Conservation (phyloP, 2,329 filamentous ascomycete species). For the Emergomyces pasteurianus region DNA sequence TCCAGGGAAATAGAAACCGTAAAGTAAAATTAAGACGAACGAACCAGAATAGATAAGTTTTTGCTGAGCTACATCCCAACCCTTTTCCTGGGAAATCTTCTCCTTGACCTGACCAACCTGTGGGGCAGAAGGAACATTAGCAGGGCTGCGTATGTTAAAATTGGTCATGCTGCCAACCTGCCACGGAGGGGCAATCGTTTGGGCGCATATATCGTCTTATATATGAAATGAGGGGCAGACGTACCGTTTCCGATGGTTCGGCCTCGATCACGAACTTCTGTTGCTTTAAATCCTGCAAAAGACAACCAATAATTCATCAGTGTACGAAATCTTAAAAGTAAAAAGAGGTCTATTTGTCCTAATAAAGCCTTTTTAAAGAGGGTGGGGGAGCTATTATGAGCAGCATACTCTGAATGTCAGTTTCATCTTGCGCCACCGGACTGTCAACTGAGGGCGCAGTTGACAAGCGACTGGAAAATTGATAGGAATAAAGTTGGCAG, state of each 20-base stretch:
- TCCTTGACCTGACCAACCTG: conserved; percentile 85
- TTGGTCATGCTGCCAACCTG: neutral
- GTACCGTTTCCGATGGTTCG: conserved; percentile 82
- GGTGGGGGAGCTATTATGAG: neutral
- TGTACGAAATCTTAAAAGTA: neutral
- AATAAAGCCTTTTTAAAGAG: neutral
- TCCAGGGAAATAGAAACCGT: neutral
- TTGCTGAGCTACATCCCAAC: conserved; percentile 80
- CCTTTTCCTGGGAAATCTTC: conserved; percentile 84
- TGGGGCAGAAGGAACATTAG: neutral
- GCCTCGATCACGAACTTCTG: conserved; percentile 96
- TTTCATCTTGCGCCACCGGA: conserved; percentile 10
- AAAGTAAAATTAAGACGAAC: conserved; percentile 17
- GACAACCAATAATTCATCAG: neutral
- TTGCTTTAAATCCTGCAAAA: conserved; percentile 80
- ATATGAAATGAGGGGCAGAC: conserved; percentile 28
- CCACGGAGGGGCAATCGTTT: neutral
- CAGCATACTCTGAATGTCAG: conserved; percentile 13
- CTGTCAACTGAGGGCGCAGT: neutral
- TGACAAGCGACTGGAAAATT: neutral
- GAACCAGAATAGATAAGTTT: conserved; percentile 98
- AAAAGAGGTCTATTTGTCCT: neutral
- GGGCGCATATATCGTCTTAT: neutral
- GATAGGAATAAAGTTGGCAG: neutral
- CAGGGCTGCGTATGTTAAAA: neutral